These are phyloP conservation scores for Tolypocladium inflatum DNA, from an alignment of 2,329 filamentous ascomycete species.

Conservation along the genomic window DNA sequence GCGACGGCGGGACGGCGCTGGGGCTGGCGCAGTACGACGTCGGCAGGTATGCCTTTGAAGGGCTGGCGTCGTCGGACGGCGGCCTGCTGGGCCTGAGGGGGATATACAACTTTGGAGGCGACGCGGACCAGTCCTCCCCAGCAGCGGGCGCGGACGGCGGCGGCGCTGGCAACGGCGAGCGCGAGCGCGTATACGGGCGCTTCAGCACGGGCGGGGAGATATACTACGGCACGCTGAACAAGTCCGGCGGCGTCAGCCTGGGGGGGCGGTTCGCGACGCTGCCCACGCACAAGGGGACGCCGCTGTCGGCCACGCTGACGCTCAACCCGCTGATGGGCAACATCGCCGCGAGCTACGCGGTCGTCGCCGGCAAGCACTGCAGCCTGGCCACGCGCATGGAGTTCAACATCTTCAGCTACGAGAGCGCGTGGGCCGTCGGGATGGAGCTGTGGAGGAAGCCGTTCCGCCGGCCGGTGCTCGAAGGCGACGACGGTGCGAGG, in stretches of 20 bases:
- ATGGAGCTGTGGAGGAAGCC: constrained; percentile 83
- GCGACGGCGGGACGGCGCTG: constrained; percentile 67
- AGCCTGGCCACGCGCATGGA: constrained; percentile 86
- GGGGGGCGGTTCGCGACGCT: constrained; percentile 85
- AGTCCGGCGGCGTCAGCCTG: constrained; percentile 83
- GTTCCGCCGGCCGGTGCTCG: constrained; percentile 25
- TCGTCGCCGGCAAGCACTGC: constrained; percentile 74
- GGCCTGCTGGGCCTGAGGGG: constrained; percentile 79
- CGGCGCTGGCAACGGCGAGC: constrained; percentile 23
- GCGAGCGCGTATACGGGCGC: constrained; percentile 62
- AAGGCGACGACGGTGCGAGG: constrained; percentile 15
- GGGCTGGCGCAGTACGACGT: constrained; percentile 72
- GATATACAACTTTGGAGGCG: constrained; percentile 87
- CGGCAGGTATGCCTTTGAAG: constrained; percentile 81
- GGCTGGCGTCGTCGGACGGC: constrained; percentile 85
- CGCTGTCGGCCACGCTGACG: constrained; percentile 87
- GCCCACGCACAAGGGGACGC: constrained; percentile 70
- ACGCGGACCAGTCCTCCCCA: constrained; percentile 33
- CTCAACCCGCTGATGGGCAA: constrained; percentile 92
- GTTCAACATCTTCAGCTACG: constrained; percentile 98
- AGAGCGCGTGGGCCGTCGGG: constrained; percentile 85
- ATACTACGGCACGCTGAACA: constrained; percentile 93
- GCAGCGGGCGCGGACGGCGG: constrained; percentile 10
- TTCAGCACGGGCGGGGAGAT: constrained; percentile 88
- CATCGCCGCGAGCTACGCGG: constrained; percentile 82